These are phyloP conservation scores for Cornus kousa DNA, from an alignment of 148 eudicot genomes.

Conservation along the genomic window DNA sequence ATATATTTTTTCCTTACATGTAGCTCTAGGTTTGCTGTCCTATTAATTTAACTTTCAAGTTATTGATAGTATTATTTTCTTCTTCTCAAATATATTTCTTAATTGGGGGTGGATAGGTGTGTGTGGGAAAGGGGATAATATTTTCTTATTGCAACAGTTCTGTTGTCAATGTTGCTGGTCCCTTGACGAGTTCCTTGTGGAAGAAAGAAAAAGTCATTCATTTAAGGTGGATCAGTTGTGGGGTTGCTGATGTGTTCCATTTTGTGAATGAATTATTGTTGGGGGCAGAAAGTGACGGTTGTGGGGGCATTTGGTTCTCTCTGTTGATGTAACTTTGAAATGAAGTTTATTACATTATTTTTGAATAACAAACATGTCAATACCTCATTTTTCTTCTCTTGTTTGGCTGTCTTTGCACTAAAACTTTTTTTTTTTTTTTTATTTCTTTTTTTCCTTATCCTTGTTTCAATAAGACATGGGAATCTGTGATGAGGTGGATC, in stretches of 20 bases:
- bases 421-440: constrained; percentile 19
- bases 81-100: not conserved
- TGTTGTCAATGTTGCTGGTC: constrained; percentile 10
- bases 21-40: constrained; percentile 6
- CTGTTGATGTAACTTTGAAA: constrained; percentile 27
- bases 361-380: not conserved
- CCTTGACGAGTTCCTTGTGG: constrained; percentile 4
- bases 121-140: not conserved
- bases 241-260: constrained; percentile 17
- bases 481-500: constrained; percentile 34
- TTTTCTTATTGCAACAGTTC: not conserved
- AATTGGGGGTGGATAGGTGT: constrained; percentile 3
- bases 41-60: constrained; percentile 3
- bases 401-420: constrained; percentile 13
- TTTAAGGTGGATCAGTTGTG: not conserved
- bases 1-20: not conserved
- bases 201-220: not conserved
- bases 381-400: not conserved
- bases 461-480: constrained; percentile 28
- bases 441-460: constrained; percentile 2
- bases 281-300: constrained; percentile 26
- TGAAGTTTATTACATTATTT: constrained; percentile 6
- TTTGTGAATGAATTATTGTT: constrained; percentile 27
- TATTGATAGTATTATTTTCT: not conserved
- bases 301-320: constrained; percentile 28